Evolutionary conservation across 2,329 filamentous ascomycete species (phyloP).

Genomic region (Nigrospora oryzae): DNA sequence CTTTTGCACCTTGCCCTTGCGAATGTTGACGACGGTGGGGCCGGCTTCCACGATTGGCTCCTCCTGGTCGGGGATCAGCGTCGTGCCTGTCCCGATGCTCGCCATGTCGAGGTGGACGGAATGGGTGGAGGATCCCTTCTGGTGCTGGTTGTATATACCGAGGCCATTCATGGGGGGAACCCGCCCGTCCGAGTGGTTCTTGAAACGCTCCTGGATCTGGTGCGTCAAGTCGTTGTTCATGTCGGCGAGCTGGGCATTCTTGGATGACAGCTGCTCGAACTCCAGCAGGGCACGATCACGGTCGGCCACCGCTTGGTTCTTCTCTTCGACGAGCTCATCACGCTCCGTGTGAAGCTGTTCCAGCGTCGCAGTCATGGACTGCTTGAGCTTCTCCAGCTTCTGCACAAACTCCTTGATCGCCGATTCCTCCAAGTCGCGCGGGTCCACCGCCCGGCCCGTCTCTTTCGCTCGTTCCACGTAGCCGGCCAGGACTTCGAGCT

Average conservation of each 20-base stretch:
- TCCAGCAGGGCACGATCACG: conserved; percentile 91
- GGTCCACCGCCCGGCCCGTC: conserved; percentile 69
- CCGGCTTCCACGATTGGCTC: conserved; percentile 62
- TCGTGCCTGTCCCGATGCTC: conserved; percentile 49
- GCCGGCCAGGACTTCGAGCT: conserved; percentile 81
- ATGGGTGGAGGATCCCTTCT: conserved; percentile 39
- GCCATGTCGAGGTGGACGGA: conserved; percentile 42
- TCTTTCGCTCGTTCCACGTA: conserved; percentile 83
- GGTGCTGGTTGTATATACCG: conserved; percentile 45
- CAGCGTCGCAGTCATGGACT: conserved; percentile 46
- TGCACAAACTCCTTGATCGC: conserved; percentile 89
- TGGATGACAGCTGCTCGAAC: conserved; percentile 88
- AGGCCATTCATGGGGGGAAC: conserved; percentile 42
- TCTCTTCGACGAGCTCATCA: conserved; percentile 77
- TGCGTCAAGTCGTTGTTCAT: conserved; percentile 94
- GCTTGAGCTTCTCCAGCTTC: conserved; percentile 54
- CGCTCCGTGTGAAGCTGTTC: conserved; percentile 61
- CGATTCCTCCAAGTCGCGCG: conserved; percentile 76
- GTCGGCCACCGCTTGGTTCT: conserved; percentile 70
- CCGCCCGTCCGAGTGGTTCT: conserved; percentile 54
- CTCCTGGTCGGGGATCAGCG: conserved; percentile 55
- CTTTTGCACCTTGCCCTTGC: conserved; percentile 89
- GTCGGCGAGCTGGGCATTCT: conserved; percentile 89
- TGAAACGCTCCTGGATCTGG: conserved; percentile 89
- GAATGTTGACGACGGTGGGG: conserved; percentile 91